Base-by-base conservation (phyloP, 805 yeast species). In the Pichia cephalocereana region DNA sequence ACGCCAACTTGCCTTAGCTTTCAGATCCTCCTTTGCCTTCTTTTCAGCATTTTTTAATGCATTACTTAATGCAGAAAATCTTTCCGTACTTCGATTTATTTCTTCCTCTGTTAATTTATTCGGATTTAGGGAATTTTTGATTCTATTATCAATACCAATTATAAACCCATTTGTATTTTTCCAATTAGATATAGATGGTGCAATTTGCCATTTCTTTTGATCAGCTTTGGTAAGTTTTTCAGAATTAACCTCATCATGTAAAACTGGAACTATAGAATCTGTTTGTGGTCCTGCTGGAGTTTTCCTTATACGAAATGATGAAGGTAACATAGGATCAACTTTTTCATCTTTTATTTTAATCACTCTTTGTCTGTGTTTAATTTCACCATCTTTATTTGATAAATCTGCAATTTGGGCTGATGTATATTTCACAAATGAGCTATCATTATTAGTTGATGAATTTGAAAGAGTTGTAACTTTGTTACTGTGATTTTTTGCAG, bases 131-230 rank as follows among this genome's bases (percentile, higher is more conserved):
- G 75, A 74, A 2, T 79, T 73, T 1, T 83, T 82, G 47, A 86
- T 69, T 50, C 97, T 70, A 58, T 84, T 86, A 47, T 89, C 96
- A 39, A 90, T 64, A 0, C 84, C 80, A 41, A 90, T 82, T 0
- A 96, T 80, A 60, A 80, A 87, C 1, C 98, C 97, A 56, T 86
- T 84, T 17, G 90, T 86, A 63, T 93, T 93, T 64, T 89, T 90
- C 97, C 98, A 93, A 63, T 87, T 88, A 1, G 98, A 91, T 0
- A 91, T 77, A 1, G 95, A 87, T 0, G 96, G 82, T 0, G 98
- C 98, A 31, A 93, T 88, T 43, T 75, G 74, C 96, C 97, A 91
- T 52, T 77, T 74, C 28, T 76, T 79, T 53, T 80, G 85, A 46
- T 89, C 95, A 54, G 83, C 86, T 28, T 78, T 77, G 0, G 89